Conservation (phyloP, 2,329 filamentous ascomycete species). For the Alternaria hordeiaustralica region DNA sequence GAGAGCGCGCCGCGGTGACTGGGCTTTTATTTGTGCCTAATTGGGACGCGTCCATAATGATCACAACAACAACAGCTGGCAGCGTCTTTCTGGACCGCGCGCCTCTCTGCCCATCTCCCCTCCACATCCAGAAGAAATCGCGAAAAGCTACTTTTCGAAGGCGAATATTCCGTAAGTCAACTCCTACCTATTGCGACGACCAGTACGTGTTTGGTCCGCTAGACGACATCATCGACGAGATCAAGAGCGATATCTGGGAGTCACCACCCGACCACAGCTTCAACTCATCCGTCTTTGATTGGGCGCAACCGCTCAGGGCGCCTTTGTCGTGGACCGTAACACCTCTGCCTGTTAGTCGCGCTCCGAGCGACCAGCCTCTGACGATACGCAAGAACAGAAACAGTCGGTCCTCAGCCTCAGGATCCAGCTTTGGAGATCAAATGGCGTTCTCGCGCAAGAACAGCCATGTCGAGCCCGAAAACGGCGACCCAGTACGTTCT, state of each 20-base stretch:
- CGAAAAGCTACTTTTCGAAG: conserved; percentile 36
- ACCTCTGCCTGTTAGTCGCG: conserved; percentile 38
- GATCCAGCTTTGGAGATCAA: conserved; percentile 25
- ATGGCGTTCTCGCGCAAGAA: conserved; percentile 20
- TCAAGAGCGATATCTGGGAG: conserved; percentile 37
- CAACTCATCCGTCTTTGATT: conserved; percentile 19
- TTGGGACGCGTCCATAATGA: conserved; percentile 18
- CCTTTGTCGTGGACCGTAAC: conserved; percentile 30
- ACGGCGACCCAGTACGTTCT: conserved; percentile 9
- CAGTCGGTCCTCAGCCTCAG: conserved; percentile 38
- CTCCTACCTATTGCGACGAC: conserved; percentile 7
- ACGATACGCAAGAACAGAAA: conserved; percentile 42
- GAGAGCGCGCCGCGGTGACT: conserved; percentile 13
- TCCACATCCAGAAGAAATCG: conserved; percentile 38
- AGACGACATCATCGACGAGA: conserved; percentile 46
- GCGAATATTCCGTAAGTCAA: conserved; percentile 33
- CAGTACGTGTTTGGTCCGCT: conserved; percentile 29
- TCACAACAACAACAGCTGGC: conserved; percentile 11
- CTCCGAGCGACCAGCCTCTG: conserved; percentile 39
- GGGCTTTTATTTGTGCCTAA: conserved; percentile 9
- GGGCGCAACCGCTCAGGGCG: conserved; percentile 24
- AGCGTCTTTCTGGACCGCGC: conserved; percentile 17
- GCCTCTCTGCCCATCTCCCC: conserved; percentile 34
- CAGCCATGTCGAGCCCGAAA: conserved; percentile 15
- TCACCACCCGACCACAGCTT: conserved; percentile 21